Base-by-base conservation (phyloP, 2,329 filamentous ascomycete species). In the Didymella sp. region DNA sequence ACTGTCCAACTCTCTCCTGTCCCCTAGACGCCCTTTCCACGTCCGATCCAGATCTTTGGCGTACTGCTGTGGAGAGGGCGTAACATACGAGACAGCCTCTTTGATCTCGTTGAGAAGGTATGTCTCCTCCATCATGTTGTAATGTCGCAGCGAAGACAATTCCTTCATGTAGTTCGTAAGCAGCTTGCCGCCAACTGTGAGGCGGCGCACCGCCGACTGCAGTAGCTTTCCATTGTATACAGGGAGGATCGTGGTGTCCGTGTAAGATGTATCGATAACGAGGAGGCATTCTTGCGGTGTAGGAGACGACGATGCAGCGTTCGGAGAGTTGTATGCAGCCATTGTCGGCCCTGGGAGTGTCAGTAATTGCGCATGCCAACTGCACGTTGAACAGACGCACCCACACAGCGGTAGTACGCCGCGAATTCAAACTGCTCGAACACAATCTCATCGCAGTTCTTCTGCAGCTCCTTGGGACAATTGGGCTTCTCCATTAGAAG, bases 391-490 rank as follows among this genome's bases (percentile, higher is more conserved):
- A 33, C 5, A 11, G 15, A 58, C 50, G 58, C 73, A 84, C 90
- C 90, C 62, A 90, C 80, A 55, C 86, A 88, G 59, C 95, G 86
- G 63, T 89, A 89, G 77, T 96, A 96, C 64, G 90, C 89, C 11
- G 89, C 85, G 76, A 99, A 99, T 2, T 91, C 91, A 79, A 95
- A 99, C 73, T 98, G 93, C 73, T 99, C 95, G 80, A 99, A 98
- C 1, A 98, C 86, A 72, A 99, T 92, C 79, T 99, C 94, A 71
- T 99, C 95, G 67, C 91, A 92, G 73, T 97, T 95, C 35, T 88
- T 86, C 76, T 97, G 92, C 61, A 99, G 78, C 12, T 87, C 87
- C 0, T 89, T 87, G 53, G 96, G 83, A 4, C 89, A 87, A 76
- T 96, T 96, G 4, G 92, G 89, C 42, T 92, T 89, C 76, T 99